Evolutionary conservation across 2,329 filamentous ascomycete species (phyloP), one percentile per base, ranked within the genome.

Genomic region (Xylaria digitata): DNA sequence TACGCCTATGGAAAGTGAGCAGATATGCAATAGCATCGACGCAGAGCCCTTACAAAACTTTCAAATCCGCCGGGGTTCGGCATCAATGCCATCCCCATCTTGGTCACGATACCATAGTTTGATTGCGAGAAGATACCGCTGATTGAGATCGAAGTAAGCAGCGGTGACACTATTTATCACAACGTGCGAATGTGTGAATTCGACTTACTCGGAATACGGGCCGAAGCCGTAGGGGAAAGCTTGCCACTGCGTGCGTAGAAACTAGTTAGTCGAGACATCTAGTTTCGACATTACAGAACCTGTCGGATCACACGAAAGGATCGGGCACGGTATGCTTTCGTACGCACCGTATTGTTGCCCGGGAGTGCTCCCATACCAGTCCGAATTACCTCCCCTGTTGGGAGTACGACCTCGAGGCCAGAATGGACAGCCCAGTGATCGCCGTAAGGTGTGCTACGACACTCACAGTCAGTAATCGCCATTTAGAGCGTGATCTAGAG

Each of bases 41-140:
- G 42, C 13, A 8, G 46, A 15, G 43, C 13, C 30, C 76, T 74
- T 68, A 80, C 75, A 61, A 77, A 79, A 55, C 75, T 76, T 56
- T 85, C 82, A 66, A 83, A 82, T 1, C 82, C 83, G 9, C 80
- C 83, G 0, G 83, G 83, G 52, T 85, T 84, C 1, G 82, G 81
- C 85, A 87, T 86, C 40, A 87, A 77, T 76, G 75, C 75, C 70
- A 86, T 80, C 0, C 84, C 84, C 78, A 86, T 84, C 74, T 86
- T 85, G 3, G 82, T 84, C 1, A 85, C 83, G 26, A 86, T 82
- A 11, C 83, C 83, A 9, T 83, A 80, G 57, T 85, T 85, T 0
- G 80, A 82, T 68, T 86, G 83, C 0, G 82, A 79, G 69, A 86
- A 86, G 0, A 85, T 79, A 1, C 82, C 81, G 70, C 76, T 78